Conservation (phyloP, 1,139 yeast species). For the Suhomyces atakaporum region DNA sequence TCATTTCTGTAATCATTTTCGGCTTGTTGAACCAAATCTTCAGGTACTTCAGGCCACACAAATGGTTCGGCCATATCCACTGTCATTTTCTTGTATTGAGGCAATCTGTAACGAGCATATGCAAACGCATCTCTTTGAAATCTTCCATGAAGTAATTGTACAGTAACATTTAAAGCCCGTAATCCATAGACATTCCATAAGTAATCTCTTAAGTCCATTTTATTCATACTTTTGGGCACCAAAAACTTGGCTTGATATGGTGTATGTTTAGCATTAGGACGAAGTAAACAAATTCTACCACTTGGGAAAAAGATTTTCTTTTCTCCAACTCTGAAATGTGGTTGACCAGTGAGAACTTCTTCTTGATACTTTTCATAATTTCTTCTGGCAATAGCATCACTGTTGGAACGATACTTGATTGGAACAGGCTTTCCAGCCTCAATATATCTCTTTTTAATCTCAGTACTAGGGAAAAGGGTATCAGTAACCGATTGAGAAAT, state of each 20-base stretch:
- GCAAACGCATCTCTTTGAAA: slow-evolving; percentile 62
- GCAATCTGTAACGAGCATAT: slow-evolving; percentile 71
- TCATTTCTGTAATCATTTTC: slow-evolving; percentile 28
- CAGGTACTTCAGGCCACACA: slow-evolving; percentile 79
- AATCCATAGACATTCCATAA: slow-evolving; percentile 85
- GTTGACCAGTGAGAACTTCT: slow-evolving; percentile 61
- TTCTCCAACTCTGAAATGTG: slow-evolving; percentile 82
- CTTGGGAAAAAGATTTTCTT: slow-evolving; percentile 76
- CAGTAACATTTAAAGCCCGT: slow-evolving; percentile 83
- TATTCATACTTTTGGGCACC: slow-evolving; percentile 89
- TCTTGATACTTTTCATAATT: slow-evolving; percentile 49
- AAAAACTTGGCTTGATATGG: slow-evolving; percentile 95
- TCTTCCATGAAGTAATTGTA: slow-evolving; percentile 76
- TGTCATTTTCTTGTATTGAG: slow-evolving; percentile 92
- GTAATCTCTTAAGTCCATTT: slow-evolving; percentile 88
- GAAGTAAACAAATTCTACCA: slow-evolving; percentile 73
- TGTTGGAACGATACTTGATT: slow-evolving; percentile 37
- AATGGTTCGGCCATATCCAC: slow-evolving; percentile 92
- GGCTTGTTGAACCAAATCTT: slow-evolving; percentile 26
- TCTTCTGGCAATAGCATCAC: slow-evolving; percentile 42
- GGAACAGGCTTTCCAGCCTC: slow-evolving; percentile 48
- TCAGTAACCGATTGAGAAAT: slow-evolving; percentile 44
- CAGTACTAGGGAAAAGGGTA: slow-evolving; percentile 44
- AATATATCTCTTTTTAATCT: slow-evolving; percentile 36
- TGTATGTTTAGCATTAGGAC: slow-evolving; percentile 92